phyloP scores from a whole-genome alignment of 73 alveolate species.

The Breviolum minutum region DNA sequence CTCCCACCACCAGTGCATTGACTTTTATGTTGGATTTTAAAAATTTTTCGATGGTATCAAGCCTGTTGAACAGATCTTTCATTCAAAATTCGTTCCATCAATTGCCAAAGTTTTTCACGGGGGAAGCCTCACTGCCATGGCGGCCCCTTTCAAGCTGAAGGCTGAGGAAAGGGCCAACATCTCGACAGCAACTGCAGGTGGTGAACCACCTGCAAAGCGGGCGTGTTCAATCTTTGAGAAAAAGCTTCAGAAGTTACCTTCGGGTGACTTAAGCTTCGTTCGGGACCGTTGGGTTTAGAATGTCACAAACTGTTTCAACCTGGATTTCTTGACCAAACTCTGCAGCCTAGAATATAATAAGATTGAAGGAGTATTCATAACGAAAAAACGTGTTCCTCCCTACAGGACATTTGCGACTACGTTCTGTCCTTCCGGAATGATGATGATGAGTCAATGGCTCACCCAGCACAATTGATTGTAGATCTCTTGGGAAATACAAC shows the following conservation, averaged over 20 bases:
- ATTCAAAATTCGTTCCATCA: neutral
- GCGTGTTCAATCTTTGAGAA: neutral
- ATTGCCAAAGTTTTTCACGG: neutral
- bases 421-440: slow-evolving; percentile 7
- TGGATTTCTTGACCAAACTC: neutral
- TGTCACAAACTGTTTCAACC: neutral
- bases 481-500: neutral
- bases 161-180: neutral
- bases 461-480: neutral
- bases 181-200: neutral
- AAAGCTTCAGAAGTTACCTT: neutral
- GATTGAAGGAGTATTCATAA: too few relatives aligned
- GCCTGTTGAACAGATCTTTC: neutral
- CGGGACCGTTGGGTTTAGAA: neutral
- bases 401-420: neutral
- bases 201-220: neutral
- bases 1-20: slow-evolving; percentile 9
- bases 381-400: too few relatives aligned
- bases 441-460: neutral
- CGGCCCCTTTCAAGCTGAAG: neutral
- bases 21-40: neutral
- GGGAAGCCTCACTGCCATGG: neutral
- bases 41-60: neutral
- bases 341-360: too few relatives aligned
- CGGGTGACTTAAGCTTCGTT: neutral